A percentile compares a stretch with the other conserved stretches of the same genome.
These are phyloP conservation scores for Halenospora varia DNA, from an alignment of 495 filamentous ascomycete species.

Conservation along the genomic window DNA sequence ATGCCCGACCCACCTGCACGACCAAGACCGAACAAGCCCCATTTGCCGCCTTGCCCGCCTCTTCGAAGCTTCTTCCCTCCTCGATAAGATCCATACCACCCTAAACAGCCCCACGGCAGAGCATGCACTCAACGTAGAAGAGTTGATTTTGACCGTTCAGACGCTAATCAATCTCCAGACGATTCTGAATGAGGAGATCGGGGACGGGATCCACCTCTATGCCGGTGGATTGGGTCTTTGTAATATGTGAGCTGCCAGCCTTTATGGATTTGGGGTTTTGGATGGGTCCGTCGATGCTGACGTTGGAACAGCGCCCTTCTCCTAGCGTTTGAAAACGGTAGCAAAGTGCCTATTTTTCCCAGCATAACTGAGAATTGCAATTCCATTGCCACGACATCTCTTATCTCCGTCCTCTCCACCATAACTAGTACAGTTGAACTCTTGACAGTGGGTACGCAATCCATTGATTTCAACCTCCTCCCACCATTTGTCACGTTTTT, in stretches of 20 bases:
- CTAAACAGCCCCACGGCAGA: slow-evolving; percentile 8
- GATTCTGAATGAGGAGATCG: slow-evolving; percentile 7
- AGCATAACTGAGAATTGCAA: slow-evolving; percentile 5
- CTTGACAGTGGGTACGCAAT: slow-evolving; percentile 4
- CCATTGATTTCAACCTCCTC: slow-evolving; percentile 8
- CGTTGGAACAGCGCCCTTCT: slow-evolving; percentile 8
- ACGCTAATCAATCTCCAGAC: slow-evolving; percentile 9
- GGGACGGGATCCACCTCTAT: slow-evolving; percentile 1
- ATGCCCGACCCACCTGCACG: slow-evolving; percentile 2
- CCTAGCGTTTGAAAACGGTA: slow-evolving; percentile 16
- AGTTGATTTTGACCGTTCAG: slow-evolving; percentile 6
- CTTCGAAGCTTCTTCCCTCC: slow-evolving; percentile 12
- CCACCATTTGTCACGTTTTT: slow-evolving; percentile 12
- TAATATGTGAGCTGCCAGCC: slow-evolving; percentile 5
- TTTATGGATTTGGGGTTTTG: background rate
- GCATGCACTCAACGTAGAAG: slow-evolving; percentile 12
- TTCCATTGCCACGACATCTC: slow-evolving; percentile 7
- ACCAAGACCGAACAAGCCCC: slow-evolving; percentile 2
- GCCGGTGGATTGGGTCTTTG: slow-evolving; percentile 6
- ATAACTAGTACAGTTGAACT: slow-evolving; percentile 8
- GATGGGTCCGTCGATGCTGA: slow-evolving; percentile 6
- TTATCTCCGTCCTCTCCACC: background rate
- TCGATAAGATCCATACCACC: slow-evolving; percentile 13
- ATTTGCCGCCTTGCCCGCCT: slow-evolving; percentile 9
- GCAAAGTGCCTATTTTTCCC: background rate